Conservation (phyloP, 176 grass and related monocot species). For the Hordeum vulgare region MorexV3_pseudomolecules_assembly NC_058522.1:573161993-573162492, state of each 20-base stretch:
- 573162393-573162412: conserved; percentile 60
- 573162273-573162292: not conserved
- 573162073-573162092: not conserved
- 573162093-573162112: not conserved
- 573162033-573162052: not conserved
- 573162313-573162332: conserved; percentile 90
- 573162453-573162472: conserved; percentile 70
- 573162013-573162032: conserved; percentile 13
- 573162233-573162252: not conserved
- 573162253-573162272: conserved; percentile 5
- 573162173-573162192: not conserved
- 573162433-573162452: conserved; percentile 80
- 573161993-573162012: conserved; percentile 63
- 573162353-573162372: conserved; percentile 71
- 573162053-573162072: too few species aligned
- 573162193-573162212: not conserved
- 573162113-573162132: not conserved
- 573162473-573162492: conserved; percentile 64
- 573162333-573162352: conserved; percentile 64
- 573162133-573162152: conserved; percentile 3
- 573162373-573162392: conserved; percentile 58
- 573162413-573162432: conserved; percentile 65
- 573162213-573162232: not conserved
- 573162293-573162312: conserved; percentile 89
- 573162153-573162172: not conserved